A percentile compares a stretch with the other conserved stretches of the same genome.
Evolutionary conservation across 306 rosid genomes (phyloP).

Genomic region (Dalbergia cultrata): DNA sequence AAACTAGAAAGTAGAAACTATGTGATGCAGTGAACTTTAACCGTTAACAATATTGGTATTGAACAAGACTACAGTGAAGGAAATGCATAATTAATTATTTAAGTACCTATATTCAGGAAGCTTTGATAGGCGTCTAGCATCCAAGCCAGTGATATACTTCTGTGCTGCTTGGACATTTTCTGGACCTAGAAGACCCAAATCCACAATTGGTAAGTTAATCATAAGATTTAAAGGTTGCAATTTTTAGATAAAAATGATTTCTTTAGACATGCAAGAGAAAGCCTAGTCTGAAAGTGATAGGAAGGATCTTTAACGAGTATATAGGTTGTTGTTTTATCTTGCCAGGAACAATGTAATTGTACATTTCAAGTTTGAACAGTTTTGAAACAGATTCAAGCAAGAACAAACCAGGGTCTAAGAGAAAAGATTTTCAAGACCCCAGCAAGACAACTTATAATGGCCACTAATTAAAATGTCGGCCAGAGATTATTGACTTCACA

Average conservation of each 20-base stretch:
- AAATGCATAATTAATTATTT: slow-evolving; percentile 16
- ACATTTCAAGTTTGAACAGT: slow-evolving; percentile 3
- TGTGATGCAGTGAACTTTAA: slow-evolving; percentile 7
- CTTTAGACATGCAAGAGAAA: slow-evolving; percentile 9
- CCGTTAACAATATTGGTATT: not conserved
- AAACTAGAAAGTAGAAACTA: not conserved
- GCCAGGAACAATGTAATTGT: not conserved
- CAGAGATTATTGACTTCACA: not conserved
- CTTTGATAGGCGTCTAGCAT: slow-evolving; percentile 91
- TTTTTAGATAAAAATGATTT: not conserved
- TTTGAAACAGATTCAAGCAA: slow-evolving; percentile 34
- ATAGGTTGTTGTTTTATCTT: not conserved
- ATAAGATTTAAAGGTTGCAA: not conserved
- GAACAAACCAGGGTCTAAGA: slow-evolving; percentile 2
- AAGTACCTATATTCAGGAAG: slow-evolving; percentile 79
- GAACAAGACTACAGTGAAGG: not conserved
- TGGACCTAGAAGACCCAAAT: slow-evolving; percentile 64
- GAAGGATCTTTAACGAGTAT: not conserved
- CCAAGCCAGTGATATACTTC: slow-evolving; percentile 93
- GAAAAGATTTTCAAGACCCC: not conserved
- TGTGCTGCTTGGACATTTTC: slow-evolving; percentile 92
- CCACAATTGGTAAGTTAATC: not conserved
- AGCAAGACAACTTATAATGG: not conserved
- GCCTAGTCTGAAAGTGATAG: not conserved
- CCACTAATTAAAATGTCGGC: not conserved